phyloP scores from a whole-genome alignment of 495 filamentous ascomycete genomes.

The Penicillium cosmopolitanum region DNA sequence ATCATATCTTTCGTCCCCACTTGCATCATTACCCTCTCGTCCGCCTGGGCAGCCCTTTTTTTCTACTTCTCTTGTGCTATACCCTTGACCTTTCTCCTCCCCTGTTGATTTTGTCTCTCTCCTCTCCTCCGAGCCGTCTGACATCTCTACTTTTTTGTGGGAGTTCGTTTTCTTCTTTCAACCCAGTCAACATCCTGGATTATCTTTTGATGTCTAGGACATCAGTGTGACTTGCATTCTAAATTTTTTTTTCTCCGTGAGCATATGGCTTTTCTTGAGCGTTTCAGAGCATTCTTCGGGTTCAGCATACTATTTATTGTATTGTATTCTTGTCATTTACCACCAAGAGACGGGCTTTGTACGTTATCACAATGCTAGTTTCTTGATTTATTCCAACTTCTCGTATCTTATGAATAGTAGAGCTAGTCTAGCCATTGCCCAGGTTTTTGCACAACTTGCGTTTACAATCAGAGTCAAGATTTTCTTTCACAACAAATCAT shows the following conservation, averaged over 20 bases:
- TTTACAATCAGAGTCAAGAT: neutral
- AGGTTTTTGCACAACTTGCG: neutral
- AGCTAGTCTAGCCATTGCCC: neutral
- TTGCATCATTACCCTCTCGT: conserved; percentile 13
- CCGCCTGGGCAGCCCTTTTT: conserved; percentile 4
- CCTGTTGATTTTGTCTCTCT: neutral
- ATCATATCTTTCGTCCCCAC: neutral
- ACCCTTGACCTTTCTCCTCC: conserved; percentile 11
- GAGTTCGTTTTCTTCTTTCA: conserved; percentile 3
- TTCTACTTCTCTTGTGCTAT: conserved; percentile 17
- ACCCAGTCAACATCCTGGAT: neutral
- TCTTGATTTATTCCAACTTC: neutral
- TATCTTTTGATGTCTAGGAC: conserved; percentile 5
- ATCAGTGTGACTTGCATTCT: conserved; percentile 15
- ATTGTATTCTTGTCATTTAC: conserved; percentile 19
- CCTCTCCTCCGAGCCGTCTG: neutral
- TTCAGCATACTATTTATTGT: conserved; percentile 27
- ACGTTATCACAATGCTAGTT: conserved; percentile 16
- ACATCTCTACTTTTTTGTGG: neutral
- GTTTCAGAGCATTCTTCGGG: conserved; percentile 32
- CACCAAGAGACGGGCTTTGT: conserved; percentile 6
- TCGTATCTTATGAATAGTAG: neutral
- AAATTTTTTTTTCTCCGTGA: conserved; percentile 20
- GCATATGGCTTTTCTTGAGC: conserved; percentile 35
- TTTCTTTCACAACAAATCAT: neutral